Conservation (phyloP, 179 eudicot genomes). For the Pouteria campechiana region DNA sequence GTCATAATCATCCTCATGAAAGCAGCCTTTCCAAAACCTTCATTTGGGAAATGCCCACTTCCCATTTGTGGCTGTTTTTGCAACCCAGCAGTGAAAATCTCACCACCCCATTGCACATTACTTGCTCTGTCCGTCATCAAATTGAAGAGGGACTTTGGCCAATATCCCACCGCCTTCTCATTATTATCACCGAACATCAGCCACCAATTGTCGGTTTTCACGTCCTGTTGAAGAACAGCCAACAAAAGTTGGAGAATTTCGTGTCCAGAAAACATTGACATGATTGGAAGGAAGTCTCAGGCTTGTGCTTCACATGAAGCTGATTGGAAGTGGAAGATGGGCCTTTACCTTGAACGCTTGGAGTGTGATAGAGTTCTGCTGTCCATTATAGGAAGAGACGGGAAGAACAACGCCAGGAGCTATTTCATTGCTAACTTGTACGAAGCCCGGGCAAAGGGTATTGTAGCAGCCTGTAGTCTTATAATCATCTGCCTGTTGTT, state of each 20-base stretch:
- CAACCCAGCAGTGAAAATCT: conserved; percentile 5
- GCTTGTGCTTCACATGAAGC: too few relatives aligned
- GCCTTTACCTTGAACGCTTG: conserved; percentile 1
- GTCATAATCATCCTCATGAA: too few relatives aligned
- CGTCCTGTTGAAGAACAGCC: conserved; percentile 2
- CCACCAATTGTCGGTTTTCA: conserved; percentile 5
- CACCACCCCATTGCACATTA: conserved; percentile 15
- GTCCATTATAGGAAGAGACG: not conserved
- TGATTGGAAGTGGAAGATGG: too few relatives aligned
- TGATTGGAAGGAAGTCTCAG: too few relatives aligned
- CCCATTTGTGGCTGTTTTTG: conserved; percentile 5
- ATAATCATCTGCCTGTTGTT: conserved; percentile 8
- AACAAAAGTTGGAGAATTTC: too few relatives aligned
- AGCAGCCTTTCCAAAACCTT: conserved; percentile 7
- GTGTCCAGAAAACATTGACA: too few relatives aligned
- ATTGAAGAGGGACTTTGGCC: conserved; percentile 7
- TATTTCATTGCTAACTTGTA: conserved; percentile 5
- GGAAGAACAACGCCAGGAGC: conserved; percentile 1
- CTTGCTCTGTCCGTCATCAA: conserved; percentile 1
- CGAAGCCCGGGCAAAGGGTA: conserved; percentile 12
- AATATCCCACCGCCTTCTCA: conserved; percentile 5
- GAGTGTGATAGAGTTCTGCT: not conserved
- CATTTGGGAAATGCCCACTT: conserved; percentile 11
- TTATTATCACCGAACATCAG: not conserved
- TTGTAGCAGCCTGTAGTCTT: conserved; percentile 13